phyloP scores from a whole-genome alignment of 371 early-diverging fungal genomes.

The Mucor irregularis region DNA sequence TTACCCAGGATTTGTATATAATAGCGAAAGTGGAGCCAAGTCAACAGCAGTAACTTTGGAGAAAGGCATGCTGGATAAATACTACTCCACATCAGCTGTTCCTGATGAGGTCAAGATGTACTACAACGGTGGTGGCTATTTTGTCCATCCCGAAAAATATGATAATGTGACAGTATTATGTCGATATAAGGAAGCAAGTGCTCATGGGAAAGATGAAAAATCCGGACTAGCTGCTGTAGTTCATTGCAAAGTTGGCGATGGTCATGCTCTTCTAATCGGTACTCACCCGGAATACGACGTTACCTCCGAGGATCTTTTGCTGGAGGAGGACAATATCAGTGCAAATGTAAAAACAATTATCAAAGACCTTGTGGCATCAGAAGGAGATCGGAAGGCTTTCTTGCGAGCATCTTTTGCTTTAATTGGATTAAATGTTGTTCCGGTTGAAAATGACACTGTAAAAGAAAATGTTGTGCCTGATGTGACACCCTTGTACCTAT shows the following conservation, averaged over 20 bases:
- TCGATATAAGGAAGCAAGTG: conserved; percentile 52
- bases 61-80: neutral
- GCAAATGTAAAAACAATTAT: conserved; percentile 38
- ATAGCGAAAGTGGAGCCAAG: conserved; percentile 75
- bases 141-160: conserved; percentile 55
- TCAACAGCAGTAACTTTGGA: conserved; percentile 51
- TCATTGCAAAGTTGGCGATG: conserved; percentile 60
- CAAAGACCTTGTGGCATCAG: conserved; percentile 38
- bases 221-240: conserved; percentile 48
- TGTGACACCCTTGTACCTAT: conserved; percentile 59
- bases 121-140: conserved; percentile 83
- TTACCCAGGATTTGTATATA: conserved; percentile 80
- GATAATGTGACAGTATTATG: conserved; percentile 57
- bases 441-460: conserved; percentile 19
- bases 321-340: conserved; percentile 31
- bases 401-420: conserved; percentile 48
- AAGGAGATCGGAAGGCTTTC: conserved; percentile 49
- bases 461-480: conserved; percentile 39
- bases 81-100: neutral
- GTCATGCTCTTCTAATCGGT: conserved; percentile 67
- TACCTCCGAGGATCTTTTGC: conserved; percentile 36
- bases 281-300: conserved; percentile 79
- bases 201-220: conserved; percentile 19
- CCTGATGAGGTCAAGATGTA: conserved; percentile 49
- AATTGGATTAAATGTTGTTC: conserved; percentile 54